Evolutionary conservation across 75 land plant species (phyloP), one percentile per base, ranked within the genome.

Genomic region (Ceratopteris richardii): DNA sequence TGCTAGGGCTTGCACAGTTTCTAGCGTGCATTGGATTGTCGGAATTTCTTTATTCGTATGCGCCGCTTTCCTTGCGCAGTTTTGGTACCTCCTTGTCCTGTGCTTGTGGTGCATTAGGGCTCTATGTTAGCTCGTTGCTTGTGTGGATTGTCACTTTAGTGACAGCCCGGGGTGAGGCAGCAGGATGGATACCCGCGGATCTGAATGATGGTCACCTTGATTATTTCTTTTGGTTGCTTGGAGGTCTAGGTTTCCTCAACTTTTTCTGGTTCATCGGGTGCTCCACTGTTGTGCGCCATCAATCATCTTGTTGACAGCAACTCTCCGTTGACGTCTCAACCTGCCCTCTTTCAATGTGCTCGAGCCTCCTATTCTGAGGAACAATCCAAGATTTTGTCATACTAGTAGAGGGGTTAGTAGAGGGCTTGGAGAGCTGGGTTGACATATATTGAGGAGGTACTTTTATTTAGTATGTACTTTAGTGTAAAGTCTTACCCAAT

Each of bases 151-250:
- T 55, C 20, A 62, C 25, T 12, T 16, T 19, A 7, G 39, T 44
- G 16, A 79, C 74, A 23, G 47, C 65, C 12, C 24, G 19, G 12
- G 58, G 62, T 0, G 78, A 78, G n/a, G 37, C 24, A 10, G 10
- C 48, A 11, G 79, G 85, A 13, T 86, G 90, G 91, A 68, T 87
- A 0, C 66, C 77, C 7, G 68, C 80, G 54, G 70, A 87, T 64
- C 63, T 85, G 31, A 76, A 82, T 29, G 57, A 73, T 22, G 85
- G 85, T 5, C 77, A 75, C 37, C 60, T 85, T 7, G 80, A 81
- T 46, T 61, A 75, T 13, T 85, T 71, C 67, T 81, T 66, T 58
- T 77, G 81, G 81, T 60, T 81, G 20, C 62, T 84, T 44, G 81
- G 73, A 1, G 70, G 57, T 5, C 58, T 84, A 17, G 63, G 68